Conservation (phyloP, 2,329 filamentous ascomycete genomes). For the Pseudopithomyces chartarum region DNA sequence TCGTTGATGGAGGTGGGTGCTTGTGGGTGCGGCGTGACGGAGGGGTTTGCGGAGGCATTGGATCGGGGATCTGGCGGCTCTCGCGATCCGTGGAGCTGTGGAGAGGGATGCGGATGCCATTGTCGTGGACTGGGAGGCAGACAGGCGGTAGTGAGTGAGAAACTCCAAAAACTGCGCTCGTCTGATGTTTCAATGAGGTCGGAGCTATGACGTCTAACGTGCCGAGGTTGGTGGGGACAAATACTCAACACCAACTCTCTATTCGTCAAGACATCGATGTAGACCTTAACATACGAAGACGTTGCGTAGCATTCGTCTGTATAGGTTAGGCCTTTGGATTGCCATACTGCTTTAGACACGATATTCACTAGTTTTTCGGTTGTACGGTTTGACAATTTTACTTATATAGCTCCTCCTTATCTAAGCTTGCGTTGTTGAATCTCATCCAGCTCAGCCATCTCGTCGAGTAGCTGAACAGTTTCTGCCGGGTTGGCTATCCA, state of each 20-base stretch:
- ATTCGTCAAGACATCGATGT: neutral
- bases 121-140: constrained; percentile 7
- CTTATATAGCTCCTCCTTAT: constrained; percentile 10
- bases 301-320: too few species aligned
- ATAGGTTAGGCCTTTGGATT: too few species aligned
- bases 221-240: constrained; percentile 25
- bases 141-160: constrained; percentile 2
- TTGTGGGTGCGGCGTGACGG: constrained; percentile 5
- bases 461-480: constrained; percentile 87
- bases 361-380: too few species aligned
- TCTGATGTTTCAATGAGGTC: constrained; percentile 10
- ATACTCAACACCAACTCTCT: neutral
- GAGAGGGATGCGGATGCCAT: constrained; percentile 34
- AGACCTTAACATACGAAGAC: too few species aligned
- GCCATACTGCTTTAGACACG: neutral
- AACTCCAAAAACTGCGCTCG: constrained; percentile 9
- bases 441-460: constrained; percentile 62
- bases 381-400: too few species aligned
- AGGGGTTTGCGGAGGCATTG: constrained; percentile 26
- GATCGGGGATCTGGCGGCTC: constrained; percentile 4
- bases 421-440: constrained; percentile 46
- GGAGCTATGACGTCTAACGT: constrained; percentile 35
- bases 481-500: constrained; percentile 95
- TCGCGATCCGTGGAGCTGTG: constrained; percentile 20
- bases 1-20: constrained; percentile 35